phyloP scores from a whole-genome alignment of 2,329 filamentous ascomycete genomes.

The Aspergillus candidus region DNA sequence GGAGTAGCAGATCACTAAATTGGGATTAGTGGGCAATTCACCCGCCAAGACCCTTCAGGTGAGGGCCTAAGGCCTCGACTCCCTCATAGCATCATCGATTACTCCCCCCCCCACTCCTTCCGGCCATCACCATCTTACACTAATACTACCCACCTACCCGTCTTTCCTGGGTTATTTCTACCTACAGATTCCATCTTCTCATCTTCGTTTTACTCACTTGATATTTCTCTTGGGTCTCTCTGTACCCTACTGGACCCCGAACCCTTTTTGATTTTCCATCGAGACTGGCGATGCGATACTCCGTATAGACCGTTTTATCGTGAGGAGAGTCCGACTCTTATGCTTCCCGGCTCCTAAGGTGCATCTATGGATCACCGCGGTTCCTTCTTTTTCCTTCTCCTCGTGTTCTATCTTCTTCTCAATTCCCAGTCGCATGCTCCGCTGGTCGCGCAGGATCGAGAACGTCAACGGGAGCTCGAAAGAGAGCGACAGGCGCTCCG shows the following conservation, averaged over 20 bases:
- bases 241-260: background rate
- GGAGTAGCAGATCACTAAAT: too few species aligned
- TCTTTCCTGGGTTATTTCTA: background rate
- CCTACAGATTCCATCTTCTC: background rate
- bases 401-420: slow-evolving; percentile 50
- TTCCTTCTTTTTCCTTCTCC: slow-evolving; percentile 45
- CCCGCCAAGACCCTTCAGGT: too few species aligned
- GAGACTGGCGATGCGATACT: slow-evolving; percentile 22
- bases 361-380: slow-evolving; percentile 43
- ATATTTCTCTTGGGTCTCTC: background rate
- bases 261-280: too few species aligned
- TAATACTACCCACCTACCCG: slow-evolving; percentile 1
- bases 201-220: background rate
- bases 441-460: slow-evolving; percentile 36
- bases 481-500: slow-evolving; percentile 48
- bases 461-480: slow-evolving; percentile 44
- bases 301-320: slow-evolving; percentile 14
- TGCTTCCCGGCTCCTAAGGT: slow-evolving; percentile 19
- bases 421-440: slow-evolving; percentile 42
- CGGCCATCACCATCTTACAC: slow-evolving; percentile 7
- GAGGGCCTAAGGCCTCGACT: slow-evolving; percentile 19
- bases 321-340: slow-evolving; percentile 15
- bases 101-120: slow-evolving; percentile 5
- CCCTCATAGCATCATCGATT: slow-evolving; percentile 20
- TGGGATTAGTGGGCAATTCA: too few species aligned